Evolutionary conservation across 2,329 filamentous ascomycete genomes (phyloP), one percentile per base, ranked within the genome.

Genomic region (Metarhizium robertsii): DNA sequence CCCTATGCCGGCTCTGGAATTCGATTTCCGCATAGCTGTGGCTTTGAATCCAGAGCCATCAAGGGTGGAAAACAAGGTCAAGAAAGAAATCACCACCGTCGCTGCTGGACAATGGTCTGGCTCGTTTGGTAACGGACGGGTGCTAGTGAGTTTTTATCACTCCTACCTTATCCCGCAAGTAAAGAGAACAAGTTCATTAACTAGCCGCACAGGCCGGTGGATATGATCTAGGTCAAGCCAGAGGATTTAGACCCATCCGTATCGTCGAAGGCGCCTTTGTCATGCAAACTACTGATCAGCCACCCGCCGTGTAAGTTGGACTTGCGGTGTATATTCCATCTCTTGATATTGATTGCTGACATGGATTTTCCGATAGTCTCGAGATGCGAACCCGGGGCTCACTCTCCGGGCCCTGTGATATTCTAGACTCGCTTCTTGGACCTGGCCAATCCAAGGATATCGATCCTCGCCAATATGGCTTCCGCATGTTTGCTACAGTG

Each of bases 1-100:
- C 52, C 75, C 77, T 14, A 71, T 72, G 61, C 76, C 76, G 5
- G 70, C 68, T 42, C 69, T 78, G 52, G 71, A 71, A 52, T 76
- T 78, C 49, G 76, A 79, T 61, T 78, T 79, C 60, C 75, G 76
- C 55, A 73, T 80, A 64, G 73, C 74, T 45, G 75, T 79, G 14
- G 67, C 66, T 18, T 66, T 78, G 32, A 73, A 74, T 57, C 72
- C 73, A 18, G 71, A 73, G 52, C 66, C 71, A 36, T 70, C 76
- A 11, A 69, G 70, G 25, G 70, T 78, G 43, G 76, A 75, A 34
- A 64, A 67, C 13, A 69, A 74, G 52, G 73, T 71, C 38, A 69
- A 72, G 55, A 72, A 76, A 56, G 77, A 79, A 60, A 78, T 77
- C 64, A 76, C 76, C 32, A 75, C 75, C 13, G 75, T 79, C 52